Evolutionary conservation across 495 filamentous ascomycete genomes (phyloP), one percentile per base, ranked within the genome.

Genomic region (Coniosporium apollinis): DNA sequence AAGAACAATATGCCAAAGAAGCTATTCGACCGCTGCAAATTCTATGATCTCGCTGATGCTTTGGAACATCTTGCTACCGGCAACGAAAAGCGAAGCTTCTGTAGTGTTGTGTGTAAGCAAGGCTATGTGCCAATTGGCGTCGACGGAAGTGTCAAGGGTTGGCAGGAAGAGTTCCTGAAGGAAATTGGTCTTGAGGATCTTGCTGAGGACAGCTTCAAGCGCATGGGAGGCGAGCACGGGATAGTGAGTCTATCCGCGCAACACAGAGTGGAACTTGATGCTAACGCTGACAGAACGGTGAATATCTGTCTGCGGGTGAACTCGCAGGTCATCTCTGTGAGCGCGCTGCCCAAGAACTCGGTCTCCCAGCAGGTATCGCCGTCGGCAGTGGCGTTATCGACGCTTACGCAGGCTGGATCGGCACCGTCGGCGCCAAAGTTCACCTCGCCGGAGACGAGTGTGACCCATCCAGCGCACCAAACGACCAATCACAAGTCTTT

Each of bases 351-450:
- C 53, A 63, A 26, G 79, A 94, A 14, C 68, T 97, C 34, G 89
- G 89, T 3, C 61, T 97, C n/a, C 76, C 75, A 1, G 60, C 78
- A 4, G 89, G 87, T 6, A 87, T 91, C 47, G 83, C 89, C 11
- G 76, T 97, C 39, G 89, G 89, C 14, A 89, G 80, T 45, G 85
- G 87, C 51, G 89, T 97, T 22, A 97, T 97, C 43, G 89, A 97
- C 59, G 87, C 89, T 4, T 97, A 97, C 54, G 89, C 89, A n/a
- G 89, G 89, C 17, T 97, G 89, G 89, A 82, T 97, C 39, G 89
- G 89, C 24, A 94, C 87, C 2, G 89, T 97, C n/a, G 87, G 89
- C 34, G 84, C 89, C 11, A 94, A 94, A 54, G 82, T 93, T 41
- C 60, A 79, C 28, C 62, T 92, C 6, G 61, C 57, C 26, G 55